Evolutionary conservation across 768 basidiomycete genomes (phyloP), one percentile per base, ranked within the genome.

Genomic region (Hortiboletus campestris): DNA sequence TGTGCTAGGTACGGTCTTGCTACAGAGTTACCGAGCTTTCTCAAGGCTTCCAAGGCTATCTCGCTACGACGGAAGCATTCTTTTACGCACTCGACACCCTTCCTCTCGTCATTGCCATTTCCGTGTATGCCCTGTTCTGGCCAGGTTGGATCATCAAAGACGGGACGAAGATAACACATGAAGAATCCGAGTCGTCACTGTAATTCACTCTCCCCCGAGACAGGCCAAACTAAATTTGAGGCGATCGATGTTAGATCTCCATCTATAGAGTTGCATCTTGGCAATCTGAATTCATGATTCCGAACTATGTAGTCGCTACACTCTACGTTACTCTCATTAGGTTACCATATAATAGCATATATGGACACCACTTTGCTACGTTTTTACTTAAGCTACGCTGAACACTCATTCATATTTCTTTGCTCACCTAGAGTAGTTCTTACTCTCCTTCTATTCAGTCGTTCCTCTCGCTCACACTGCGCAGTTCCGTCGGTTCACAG

Each of bases 71-170:
- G 6, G 86, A 89, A 66, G 68, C 64, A 5, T 82, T 77, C 60
- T 88, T 91, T 67, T 91, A 88, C 64, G 80, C 72, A 2, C 74
- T 89, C 38, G 84, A 91, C 66, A 80, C 85, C 0, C 74, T 88
- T 6, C 88, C 87, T 8, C 75, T 89, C 9, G 78, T 84, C 55
- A 64, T 89, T 32, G 84, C 86, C 25, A 79, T 84, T 40, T 68
- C 67, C 1, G 72, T 82, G 14, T 88, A 85, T 60, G 71, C 80
- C 17, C 62, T 74, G 16, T 83, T 85, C 67, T 91, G 87, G 86
- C 88, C 86, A 4, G 84, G 84, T 8, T 67, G 78, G 58, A 81
- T 81, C 63, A 83, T 84, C 19, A 28, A 31, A 2, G 51, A 31
- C 7, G 31, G 4, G 19, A 40, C 12, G 11, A 16, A 22, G 17